Evolutionary conservation across 495 filamentous ascomycete species (phyloP).

Genomic region (Bacidia rubella): DNA sequence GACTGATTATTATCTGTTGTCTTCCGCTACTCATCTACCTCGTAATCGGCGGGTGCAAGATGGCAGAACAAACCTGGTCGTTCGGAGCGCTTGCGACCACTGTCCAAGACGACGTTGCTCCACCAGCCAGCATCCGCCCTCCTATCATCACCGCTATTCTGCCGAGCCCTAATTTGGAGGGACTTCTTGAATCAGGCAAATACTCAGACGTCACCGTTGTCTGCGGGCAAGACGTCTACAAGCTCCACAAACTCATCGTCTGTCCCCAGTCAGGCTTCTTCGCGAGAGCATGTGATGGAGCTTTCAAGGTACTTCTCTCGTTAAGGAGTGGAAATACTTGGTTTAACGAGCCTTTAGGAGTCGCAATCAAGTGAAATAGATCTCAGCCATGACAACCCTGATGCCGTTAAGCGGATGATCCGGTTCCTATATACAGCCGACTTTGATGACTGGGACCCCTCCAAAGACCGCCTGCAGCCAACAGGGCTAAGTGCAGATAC

Average conservation of each 20-base stretch:
- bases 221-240: slow-evolving; percentile 19
- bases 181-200: slow-evolving; percentile 10
- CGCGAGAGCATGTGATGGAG: slow-evolving; percentile 17
- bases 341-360: not conserved
- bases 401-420: not conserved
- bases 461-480: not conserved
- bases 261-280: slow-evolving; percentile 25
- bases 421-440: slow-evolving; percentile 1
- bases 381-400: not conserved
- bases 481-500: not conserved
- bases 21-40: not conserved
- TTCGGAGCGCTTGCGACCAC: not conserved
- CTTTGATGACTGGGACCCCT: not conserved
- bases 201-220: slow-evolving; percentile 25
- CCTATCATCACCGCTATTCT: not conserved
- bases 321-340: not conserved
- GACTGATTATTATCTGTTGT: too few species aligned
- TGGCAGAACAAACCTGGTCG: not conserved
- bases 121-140: not conserved
- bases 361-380: not conserved
- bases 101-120: not conserved
- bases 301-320: slow-evolving; percentile 18
- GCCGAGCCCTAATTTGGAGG: not conserved
- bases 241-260: slow-evolving; percentile 25
- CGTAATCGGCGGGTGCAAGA: not conserved